A percentile compares a stretch with the other conserved stretches of the same genome.
Evolutionary conservation across 1,284 basidiomycete genomes (phyloP).

Genomic region (Microbotryum intermedium): DNA sequence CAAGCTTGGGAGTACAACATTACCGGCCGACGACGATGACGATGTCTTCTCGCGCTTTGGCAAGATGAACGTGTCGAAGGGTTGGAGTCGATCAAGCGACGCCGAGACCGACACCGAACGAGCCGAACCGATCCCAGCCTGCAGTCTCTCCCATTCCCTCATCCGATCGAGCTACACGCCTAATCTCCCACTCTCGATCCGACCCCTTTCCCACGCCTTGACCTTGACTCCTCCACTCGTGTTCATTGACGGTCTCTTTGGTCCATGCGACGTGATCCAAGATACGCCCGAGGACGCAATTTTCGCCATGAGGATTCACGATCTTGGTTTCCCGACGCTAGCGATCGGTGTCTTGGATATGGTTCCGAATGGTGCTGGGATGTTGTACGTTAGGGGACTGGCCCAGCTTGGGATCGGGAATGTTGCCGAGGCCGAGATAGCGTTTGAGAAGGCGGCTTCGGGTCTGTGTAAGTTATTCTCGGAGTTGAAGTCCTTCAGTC

Average conservation of each 20-base stretch:
- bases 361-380: conserved; percentile 65
- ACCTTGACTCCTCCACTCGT: conserved; percentile 4
- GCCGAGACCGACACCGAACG: conserved; percentile 1
- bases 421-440: conserved; percentile 59
- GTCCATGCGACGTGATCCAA: conserved; percentile 49
- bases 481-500: background rate
- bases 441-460: conserved; percentile 66
- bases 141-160: conserved; percentile 18
- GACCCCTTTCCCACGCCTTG: conserved; percentile 14
- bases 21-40: conserved; percentile 27
- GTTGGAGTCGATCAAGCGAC: background rate
- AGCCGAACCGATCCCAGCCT: conserved; percentile 11
- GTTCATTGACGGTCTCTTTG: conserved; percentile 41
- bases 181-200: background rate
- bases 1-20: too few species aligned
- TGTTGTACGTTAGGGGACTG: conserved; percentile 62
- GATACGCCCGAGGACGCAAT: conserved; percentile 48
- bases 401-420: conserved; percentile 61
- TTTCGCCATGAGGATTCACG: conserved; percentile 60
- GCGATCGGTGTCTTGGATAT: conserved; percentile 59
- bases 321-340: conserved; percentile 55
- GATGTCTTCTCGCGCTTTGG: conserved; percentile 41
- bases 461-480: conserved; percentile 55
- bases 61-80: conserved; percentile 39
- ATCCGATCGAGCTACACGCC: conserved; percentile 8